phyloP scores from a whole-genome alignment of 192 early-diverging fungal genomes.

The Radiomyces spectabilis region DNA sequence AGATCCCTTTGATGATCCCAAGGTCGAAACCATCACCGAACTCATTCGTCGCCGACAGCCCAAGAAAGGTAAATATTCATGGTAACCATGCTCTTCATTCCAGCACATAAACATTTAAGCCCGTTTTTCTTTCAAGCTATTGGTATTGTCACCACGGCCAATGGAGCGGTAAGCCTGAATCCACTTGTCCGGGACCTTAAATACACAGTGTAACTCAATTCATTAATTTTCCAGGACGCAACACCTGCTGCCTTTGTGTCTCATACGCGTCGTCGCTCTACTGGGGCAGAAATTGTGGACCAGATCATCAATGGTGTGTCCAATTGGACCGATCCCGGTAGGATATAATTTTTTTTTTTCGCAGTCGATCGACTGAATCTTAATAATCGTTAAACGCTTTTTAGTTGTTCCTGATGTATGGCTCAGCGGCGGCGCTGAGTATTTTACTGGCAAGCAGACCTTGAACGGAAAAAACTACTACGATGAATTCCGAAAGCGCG shows the following conservation, averaged over 20 bases:
- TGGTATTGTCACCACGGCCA: constrained; percentile 57
- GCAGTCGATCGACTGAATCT: neutral
- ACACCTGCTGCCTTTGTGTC: constrained; percentile 56
- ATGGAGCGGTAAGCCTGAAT: too few relatives aligned
- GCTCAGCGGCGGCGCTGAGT: constrained; percentile 58
- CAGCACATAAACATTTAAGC: neutral
- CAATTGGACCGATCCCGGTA: constrained; percentile 33
- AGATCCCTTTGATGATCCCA: constrained; percentile 53
- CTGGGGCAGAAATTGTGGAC: constrained; percentile 45
- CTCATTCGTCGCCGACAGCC: constrained; percentile 50
- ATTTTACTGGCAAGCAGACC: constrained; percentile 36
- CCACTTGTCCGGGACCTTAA: too few relatives aligned
- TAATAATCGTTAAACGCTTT: too few relatives aligned
- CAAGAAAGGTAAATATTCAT: constrained; percentile 40
- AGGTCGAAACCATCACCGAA: constrained; percentile 52
- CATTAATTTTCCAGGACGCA: constrained; percentile 57
- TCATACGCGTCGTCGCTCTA: constrained; percentile 49
- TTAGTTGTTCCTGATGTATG: constrained; percentile 48
- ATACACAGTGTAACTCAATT: too few relatives aligned
- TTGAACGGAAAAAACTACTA: constrained; percentile 44
- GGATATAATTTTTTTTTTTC: too few relatives aligned
- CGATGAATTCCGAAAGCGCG: constrained; percentile 34
- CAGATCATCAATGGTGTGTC: constrained; percentile 46
- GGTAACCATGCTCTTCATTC: neutral
- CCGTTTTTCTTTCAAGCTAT: constrained; percentile 29